A percentile compares a stretch with the other conserved stretches of the same genome.
These are phyloP conservation scores for Aspergillus homomorphus DNA, from an alignment of 495 filamentous ascomycete genomes.

Conservation along the genomic window DNA sequence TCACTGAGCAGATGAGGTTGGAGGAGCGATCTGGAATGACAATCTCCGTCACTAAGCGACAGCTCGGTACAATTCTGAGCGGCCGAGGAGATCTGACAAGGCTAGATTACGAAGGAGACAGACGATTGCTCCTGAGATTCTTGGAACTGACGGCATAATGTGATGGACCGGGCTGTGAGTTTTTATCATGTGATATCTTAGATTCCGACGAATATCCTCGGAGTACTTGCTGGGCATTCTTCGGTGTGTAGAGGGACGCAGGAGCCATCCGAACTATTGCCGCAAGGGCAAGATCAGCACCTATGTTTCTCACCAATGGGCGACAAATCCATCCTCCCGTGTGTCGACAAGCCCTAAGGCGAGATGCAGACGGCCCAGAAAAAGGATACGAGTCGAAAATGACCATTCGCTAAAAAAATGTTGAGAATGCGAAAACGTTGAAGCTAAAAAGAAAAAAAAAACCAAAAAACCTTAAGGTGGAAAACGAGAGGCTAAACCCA, in stretches of 20 bases:
- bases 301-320: not conserved
- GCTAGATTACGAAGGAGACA: not conserved
- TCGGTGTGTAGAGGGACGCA: too few species aligned
- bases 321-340: not conserved
- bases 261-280: not conserved
- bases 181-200: too few species aligned
- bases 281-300: not conserved
- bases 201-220: not conserved
- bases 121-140: not conserved
- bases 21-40: not conserved
- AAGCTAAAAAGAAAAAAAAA: not conserved
- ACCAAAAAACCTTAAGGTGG: not conserved
- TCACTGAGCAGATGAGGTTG: not conserved
- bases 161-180: too few species aligned
- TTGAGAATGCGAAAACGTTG: slow-evolving; percentile 4
- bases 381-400: not conserved
- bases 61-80: not conserved
- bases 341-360: not conserved
- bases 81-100: not conserved
- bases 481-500: not conserved
- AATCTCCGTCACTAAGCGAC: not conserved
- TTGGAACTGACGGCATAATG: not conserved
- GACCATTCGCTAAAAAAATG: not conserved
- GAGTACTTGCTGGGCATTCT: not conserved
- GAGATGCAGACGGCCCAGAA: not conserved